These are phyloP conservation scores for Porcisia hertigi DNA, from an alignment of 208 protist genomes.

Conservation along the genomic window DNA sequence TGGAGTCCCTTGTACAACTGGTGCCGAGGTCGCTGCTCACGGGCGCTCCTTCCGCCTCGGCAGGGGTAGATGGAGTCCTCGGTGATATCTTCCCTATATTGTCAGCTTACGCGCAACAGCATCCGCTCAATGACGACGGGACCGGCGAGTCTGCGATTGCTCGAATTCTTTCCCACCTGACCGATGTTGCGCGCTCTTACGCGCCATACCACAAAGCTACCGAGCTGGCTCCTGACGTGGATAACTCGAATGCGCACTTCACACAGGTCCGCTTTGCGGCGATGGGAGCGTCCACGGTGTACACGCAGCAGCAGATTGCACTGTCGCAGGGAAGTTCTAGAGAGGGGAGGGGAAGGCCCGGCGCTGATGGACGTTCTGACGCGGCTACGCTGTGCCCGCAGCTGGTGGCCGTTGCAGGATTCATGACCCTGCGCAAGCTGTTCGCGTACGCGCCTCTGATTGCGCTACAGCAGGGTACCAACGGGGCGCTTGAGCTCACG, in stretches of 20 bases:
- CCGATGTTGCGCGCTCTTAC: constrained; percentile 11
- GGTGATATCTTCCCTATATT: constrained; percentile 15
- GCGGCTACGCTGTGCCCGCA: not conserved
- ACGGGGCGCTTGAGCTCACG: not conserved
- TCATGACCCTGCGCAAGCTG: constrained; percentile 31
- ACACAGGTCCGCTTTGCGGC: constrained; percentile 27
- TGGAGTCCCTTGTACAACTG: constrained; percentile 32
- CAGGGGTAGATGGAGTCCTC: not conserved
- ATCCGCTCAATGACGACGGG: constrained; percentile 8
- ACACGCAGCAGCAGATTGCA: constrained; percentile 13
- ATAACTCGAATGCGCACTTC: constrained; percentile 23
- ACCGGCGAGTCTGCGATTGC: constrained; percentile 12
- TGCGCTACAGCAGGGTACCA: constrained; percentile 1
- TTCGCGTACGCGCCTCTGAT: constrained; percentile 33
- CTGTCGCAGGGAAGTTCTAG: not conserved
- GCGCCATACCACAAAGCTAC: not conserved
- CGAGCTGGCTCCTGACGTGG: not conserved
- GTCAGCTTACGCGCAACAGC: constrained; percentile 22
- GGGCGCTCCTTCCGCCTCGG: not conserved
- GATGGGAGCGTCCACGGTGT: constrained; percentile 11
- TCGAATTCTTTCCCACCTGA: constrained; percentile 17
- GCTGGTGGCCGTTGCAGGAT: constrained; percentile 20
- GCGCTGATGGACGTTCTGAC: not conserved
- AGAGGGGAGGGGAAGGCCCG: constrained; percentile 1
- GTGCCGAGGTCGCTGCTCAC: constrained; percentile 21